Evolutionary conservation across 2,329 filamentous ascomycete species (phyloP).

Genomic region (Monilinia vaccinii-corymbosi): DNA sequence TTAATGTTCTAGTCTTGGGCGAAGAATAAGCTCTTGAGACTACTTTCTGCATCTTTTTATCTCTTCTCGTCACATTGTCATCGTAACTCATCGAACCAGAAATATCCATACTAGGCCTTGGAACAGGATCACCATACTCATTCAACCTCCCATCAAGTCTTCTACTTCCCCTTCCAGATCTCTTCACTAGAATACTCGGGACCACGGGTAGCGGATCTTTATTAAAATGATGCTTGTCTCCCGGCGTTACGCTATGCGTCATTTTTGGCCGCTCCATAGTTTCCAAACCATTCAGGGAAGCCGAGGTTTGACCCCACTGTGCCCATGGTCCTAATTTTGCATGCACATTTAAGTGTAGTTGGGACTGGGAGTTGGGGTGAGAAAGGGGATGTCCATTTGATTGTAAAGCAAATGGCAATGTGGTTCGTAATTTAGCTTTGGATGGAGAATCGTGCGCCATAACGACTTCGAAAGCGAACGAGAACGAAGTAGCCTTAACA

Average conservation of each 20-base stretch:
- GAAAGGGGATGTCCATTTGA: neutral
- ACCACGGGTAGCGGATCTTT: neutral
- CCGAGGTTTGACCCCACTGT: neutral
- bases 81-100: neutral
- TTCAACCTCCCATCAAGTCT: constrained; percentile 5
- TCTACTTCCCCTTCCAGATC: neutral
- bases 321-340: neutral
- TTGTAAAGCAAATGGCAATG: neutral
- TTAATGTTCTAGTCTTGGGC: neutral
- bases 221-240: neutral
- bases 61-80: neutral
- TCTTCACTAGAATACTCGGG: neutral
- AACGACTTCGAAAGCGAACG: neutral
- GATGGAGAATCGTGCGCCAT: neutral
- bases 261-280: neutral
- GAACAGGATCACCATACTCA: constrained; percentile 6
- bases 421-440: neutral
- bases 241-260: neutral
- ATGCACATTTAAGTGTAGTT: neutral
- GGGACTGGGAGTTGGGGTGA: neutral
- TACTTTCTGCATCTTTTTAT: neutral
- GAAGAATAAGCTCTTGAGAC: neutral
- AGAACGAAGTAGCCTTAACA: neutral
- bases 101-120: neutral
- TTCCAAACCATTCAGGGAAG: neutral